phyloP scores from a whole-genome alignment of 805 yeast species.

The Wickerhamiella sergipiensis region DNA sequence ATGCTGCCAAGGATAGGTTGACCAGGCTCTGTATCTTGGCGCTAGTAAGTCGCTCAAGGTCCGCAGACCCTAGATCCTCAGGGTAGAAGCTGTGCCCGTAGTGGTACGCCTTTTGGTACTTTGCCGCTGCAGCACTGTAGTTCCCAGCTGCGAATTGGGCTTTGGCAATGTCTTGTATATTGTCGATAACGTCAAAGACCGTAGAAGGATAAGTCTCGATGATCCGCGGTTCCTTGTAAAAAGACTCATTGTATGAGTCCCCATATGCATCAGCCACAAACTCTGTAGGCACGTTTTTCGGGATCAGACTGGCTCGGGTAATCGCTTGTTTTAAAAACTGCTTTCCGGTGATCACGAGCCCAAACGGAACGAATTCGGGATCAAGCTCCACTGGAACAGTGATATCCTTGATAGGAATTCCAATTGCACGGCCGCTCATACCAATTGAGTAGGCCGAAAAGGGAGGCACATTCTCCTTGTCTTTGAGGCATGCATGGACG shows the following conservation, averaged over 20 bases:
- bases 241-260: slow-evolving; percentile 16
- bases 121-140: slow-evolving; percentile 41
- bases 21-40: slow-evolving; percentile 51
- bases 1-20: slow-evolving; percentile 61
- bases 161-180: slow-evolving; percentile 49
- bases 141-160: slow-evolving; percentile 50
- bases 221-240: slow-evolving; percentile 16
- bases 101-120: slow-evolving; percentile 59
- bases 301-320: slow-evolving; percentile 3
- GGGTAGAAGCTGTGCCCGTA: slow-evolving; percentile 66
- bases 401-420: slow-evolving; percentile 3
- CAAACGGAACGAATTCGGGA: slow-evolving; percentile 5
- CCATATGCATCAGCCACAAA: slow-evolving; percentile 15
- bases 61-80: slow-evolving; percentile 29
- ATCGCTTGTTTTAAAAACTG: slow-evolving; percentile 4
- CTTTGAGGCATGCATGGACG: neutral
- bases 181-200: slow-evolving; percentile 8
- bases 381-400: neutral
- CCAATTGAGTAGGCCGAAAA: slow-evolving; percentile 5
- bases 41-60: slow-evolving; percentile 27
- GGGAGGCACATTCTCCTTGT: neutral
- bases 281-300: slow-evolving; percentile 15
- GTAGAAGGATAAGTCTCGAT: slow-evolving; percentile 14
- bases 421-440: neutral
- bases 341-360: slow-evolving; percentile 16